Evolutionary conservation across 176 grass and related monocot species (phyloP).

Genomic region (Juncus inflexus): DNA sequence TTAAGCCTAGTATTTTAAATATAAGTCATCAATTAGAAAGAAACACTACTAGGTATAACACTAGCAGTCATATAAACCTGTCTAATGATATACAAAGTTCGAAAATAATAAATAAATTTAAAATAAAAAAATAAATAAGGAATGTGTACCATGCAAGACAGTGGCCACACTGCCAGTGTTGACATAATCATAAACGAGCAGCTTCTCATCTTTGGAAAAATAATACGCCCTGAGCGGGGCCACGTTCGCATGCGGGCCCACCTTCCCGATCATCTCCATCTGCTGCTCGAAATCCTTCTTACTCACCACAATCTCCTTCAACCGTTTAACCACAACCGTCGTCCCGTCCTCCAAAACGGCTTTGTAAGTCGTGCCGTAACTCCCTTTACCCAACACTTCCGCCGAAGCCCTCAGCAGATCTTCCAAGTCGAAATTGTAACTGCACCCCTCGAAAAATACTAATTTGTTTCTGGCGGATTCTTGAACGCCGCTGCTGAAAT

Average conservation of each 20-base stretch:
- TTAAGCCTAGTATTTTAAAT: not conserved
- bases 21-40: conserved; percentile 5
- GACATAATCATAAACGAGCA: conserved; percentile 89
- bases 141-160: conserved; percentile 80
- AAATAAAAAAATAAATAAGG: not conserved
- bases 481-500: conserved; percentile 87
- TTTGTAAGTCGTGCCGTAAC: conserved; percentile 93
- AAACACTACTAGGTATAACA: not conserved
- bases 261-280: conserved; percentile 85
- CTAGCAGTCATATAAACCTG: not conserved
- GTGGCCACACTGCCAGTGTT: conserved; percentile 60
- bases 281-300: conserved; percentile 95
- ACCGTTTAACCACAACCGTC: conserved; percentile 86
- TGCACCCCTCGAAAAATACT: conserved; percentile 84
- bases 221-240: conserved; percentile 86
- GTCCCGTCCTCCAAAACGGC: conserved; percentile 96
- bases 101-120: too few species aligned
- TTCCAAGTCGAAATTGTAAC: conserved; percentile 92
- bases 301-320: conserved; percentile 80
- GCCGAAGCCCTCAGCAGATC: conserved; percentile 94
- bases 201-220: conserved; percentile 98
- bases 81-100: too few species aligned
- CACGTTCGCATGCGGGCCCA: conserved; percentile 73
- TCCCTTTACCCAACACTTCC: conserved; percentile 92
- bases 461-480: conserved; percentile 89